Conservation (phyloP, 2,329 filamentous ascomycete species). For the Dactylonectria estremocensis region DNA sequence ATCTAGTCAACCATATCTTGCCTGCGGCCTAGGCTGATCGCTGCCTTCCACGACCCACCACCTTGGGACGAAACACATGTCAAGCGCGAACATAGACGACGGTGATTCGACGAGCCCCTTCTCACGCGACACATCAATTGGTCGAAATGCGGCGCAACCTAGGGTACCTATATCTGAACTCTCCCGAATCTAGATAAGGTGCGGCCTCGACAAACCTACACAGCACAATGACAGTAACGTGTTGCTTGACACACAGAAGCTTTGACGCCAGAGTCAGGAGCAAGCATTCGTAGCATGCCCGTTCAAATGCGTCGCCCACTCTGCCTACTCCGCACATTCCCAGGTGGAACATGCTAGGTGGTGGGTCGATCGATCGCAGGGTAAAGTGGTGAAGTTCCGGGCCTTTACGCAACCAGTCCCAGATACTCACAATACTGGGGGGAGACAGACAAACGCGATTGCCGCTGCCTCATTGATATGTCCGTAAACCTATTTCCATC, state of each 20-base stretch:
- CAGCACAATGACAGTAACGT: constrained; percentile 1
- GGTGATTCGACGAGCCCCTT: constrained; percentile 16
- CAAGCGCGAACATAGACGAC: constrained; percentile 1
- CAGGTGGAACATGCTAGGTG: constrained; percentile 24
- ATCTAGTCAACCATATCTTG: background rate
- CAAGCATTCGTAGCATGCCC: constrained; percentile 14
- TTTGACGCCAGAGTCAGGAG: constrained; percentile 1
- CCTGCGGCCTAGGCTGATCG: background rate
- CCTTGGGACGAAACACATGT: constrained; percentile 27
- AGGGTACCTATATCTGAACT: no score
- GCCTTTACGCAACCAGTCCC: background rate
- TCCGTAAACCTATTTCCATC: background rate
- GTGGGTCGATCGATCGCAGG: constrained; percentile 24
- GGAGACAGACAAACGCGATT: constrained; percentile 18
- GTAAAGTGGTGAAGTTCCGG: constrained; percentile 16
- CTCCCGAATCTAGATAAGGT: background rate
- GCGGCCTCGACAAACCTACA: background rate
- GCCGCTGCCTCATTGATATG: background rate
- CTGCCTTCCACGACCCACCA: constrained; percentile 19
- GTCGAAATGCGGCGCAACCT: background rate
- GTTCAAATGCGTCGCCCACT: constrained; percentile 3
- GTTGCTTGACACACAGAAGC: constrained; percentile 7
- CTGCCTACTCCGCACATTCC: constrained; percentile 15
- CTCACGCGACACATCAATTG: constrained; percentile 22
- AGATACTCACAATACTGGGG: constrained; percentile 22